Base-by-base conservation (phyloP, 208 protist species). In the Wallacemonas collosoma region DNA sequence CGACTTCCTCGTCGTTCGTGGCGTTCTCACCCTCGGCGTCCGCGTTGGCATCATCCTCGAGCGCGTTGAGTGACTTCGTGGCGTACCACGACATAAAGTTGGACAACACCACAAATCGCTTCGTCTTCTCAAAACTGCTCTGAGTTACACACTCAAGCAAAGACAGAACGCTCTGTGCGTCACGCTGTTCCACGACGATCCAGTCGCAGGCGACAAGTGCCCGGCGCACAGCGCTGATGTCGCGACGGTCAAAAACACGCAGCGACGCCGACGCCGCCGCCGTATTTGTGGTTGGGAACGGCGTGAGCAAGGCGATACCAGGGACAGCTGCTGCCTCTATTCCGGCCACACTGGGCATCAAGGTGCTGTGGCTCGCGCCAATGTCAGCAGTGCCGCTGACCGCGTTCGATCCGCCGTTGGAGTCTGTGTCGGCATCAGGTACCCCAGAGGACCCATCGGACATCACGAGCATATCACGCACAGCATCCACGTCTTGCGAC, bases 41-140 rank as follows among this genome's bases (percentile, higher is more conserved):
- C 14, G 82, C 69, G 40, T 77, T 66, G 39, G 55, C 69, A 6
- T 44, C 71, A 4, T 75, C 74, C 39, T 81, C 67, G 9, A 66
- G 58, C 2, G 61, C 41, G 12, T 79, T 73, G 2, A 95, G 77
- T 35, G 90, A 81, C 40, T 91, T 87, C 8, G 91, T 98, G 0
- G 88, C 85, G 69, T 88, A 94, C 93, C 94, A 98, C 36, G 88
- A 96, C 80, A 98, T 86, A 47, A 96, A 79, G 53, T 76, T 95
- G 1, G 94, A 98, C 14, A 98, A 50, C 12, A 98, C 78, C 39
- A 98, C 81, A 48, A 98, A 81, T 2, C 82, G 79, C 79, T 98
- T 98, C 12, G 80, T 67, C 36, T 83, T 80, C 39, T 70, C 79
- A 68, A 93, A 91, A n/a, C 81, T 73, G 15, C 77, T 81, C 54